phyloP scores from a whole-genome alignment of 2,329 filamentous ascomycete species.

The Cytospora paraplurivora region DNA sequence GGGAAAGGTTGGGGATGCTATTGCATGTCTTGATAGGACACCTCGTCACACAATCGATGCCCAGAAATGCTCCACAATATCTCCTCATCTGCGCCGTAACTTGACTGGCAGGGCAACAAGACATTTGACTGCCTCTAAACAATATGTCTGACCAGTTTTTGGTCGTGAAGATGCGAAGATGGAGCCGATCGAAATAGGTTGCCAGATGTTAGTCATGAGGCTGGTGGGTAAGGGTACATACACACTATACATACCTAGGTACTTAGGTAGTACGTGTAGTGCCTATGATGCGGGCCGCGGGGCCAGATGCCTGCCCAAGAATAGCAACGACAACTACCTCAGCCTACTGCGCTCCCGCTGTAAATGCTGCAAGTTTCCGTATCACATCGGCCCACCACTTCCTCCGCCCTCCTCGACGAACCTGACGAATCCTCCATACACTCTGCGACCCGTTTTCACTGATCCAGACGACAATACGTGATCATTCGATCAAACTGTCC shows the following conservation, averaged over 20 bases:
- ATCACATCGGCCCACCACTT: neutral
- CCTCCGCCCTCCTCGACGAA: neutral
- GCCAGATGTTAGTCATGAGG: neutral
- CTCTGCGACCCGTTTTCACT: neutral
- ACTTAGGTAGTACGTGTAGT: too few relatives aligned
- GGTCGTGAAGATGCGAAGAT: neutral
- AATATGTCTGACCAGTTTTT: neutral
- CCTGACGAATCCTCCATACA: neutral
- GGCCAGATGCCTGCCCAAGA: slow-evolving; percentile 26
- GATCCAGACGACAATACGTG: neutral
- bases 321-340: slow-evolving; percentile 23
- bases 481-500: neutral
- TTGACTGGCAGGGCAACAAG: neutral
- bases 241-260: too few relatives aligned
- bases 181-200: neutral
- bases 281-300: slow-evolving; percentile 2
- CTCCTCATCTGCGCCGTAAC: neutral
- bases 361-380: slow-evolving; percentile 7
- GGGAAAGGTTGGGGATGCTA: neutral
- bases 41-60: slow-evolving; percentile 16
- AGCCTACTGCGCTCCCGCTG: slow-evolving; percentile 14
- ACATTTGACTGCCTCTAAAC: too few relatives aligned
- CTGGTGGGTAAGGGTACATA: neutral
- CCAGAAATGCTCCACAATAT: slow-evolving; percentile 14
- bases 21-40: slow-evolving; percentile 7